Base-by-base conservation (phyloP, 768 basidiomycete species). In the Trametes gibbosa region DNA sequence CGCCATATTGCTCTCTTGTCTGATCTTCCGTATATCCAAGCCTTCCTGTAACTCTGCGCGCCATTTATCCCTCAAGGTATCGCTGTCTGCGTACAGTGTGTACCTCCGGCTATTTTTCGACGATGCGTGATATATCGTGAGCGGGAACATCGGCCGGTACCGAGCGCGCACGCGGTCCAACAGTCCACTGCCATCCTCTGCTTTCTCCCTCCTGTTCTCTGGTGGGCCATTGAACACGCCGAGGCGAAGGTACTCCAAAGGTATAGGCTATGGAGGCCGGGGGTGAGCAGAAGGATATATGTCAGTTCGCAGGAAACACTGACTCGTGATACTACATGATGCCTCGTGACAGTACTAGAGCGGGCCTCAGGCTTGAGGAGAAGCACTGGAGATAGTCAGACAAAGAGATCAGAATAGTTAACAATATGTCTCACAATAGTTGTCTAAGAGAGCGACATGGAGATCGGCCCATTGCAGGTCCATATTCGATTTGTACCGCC, bases 1-100 rank as follows among this genome's bases (percentile, higher is more conserved):
- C 62, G 90, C 92, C 85, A 84, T 85, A 64, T 89, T 92, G 17
- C 78, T 80, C 42, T 92, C 92, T 61, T 84, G 83, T 49, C 84
- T 73, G 8, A 79, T 86, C 63, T 79, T 80, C 63, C 88, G 77
- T 7, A 93, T 75, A 1, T 76, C 84, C 27, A 89, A 76, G 7
- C 89, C 80, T 61, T 91, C 81, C 3, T 81, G 74, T 19, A 94
- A 75, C 13, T 76, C 77, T 13, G 76, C 76, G 19, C 81, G 57
- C 92, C 92, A 94, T 64, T 80, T 83, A 66, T 78, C 78, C 56
- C 92, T 75, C 58, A 78, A 61, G 1, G 74, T 67, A 45, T 90
- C 86, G 13, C 79, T 83, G 17, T 75, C 63, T 0, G 87, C 85
- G 63, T 84, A 90, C 10, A 94, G 74, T 2, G 87, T 93, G 70